Conservation (phyloP, 1,139 yeast species). For the Taphrina betulina region DNA sequence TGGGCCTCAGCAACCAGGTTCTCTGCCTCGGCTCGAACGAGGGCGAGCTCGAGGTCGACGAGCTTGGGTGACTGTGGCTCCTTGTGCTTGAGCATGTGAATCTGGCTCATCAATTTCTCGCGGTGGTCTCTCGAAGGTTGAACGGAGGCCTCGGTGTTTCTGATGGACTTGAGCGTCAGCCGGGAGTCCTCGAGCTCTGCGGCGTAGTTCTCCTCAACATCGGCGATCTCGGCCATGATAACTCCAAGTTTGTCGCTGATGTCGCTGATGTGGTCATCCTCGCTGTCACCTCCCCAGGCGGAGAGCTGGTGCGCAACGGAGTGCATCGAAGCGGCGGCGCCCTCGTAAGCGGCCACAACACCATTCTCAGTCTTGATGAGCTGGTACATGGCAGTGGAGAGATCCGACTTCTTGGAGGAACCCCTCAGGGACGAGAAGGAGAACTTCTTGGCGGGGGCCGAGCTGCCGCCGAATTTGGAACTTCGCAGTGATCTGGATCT, state of each 20-base stretch:
- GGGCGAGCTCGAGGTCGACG: conserved; percentile 77
- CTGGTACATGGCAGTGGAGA: conserved; percentile 40
- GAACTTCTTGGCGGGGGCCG: conserved; percentile 26
- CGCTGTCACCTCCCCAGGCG: conserved; percentile 78
- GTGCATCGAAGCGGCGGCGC: conserved; percentile 74
- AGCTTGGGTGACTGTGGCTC: conserved; percentile 83
- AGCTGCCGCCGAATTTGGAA: conserved; percentile 16
- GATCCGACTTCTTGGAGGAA: conserved; percentile 24
- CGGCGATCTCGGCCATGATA: conserved; percentile 76
- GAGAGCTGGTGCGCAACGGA: conserved; percentile 82
- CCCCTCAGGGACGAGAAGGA: conserved; percentile 28
- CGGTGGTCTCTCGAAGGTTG: conserved; percentile 86
- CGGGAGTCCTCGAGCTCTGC: conserved; percentile 85
- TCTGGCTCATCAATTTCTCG: conserved; percentile 79
- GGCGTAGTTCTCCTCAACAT: conserved; percentile 81
- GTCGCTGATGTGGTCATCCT: conserved; percentile 73
- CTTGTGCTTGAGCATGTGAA: conserved; percentile 77
- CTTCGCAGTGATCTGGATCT: conserved; percentile 30
- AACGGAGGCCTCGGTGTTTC: conserved; percentile 83
- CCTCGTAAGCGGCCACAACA: conserved; percentile 74
- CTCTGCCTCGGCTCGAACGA: conserved; percentile 89
- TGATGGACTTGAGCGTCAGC: conserved; percentile 72
- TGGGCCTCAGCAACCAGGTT: conserved; percentile 89
- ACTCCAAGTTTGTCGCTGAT: conserved; percentile 86
- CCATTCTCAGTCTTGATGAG: conserved; percentile 80